Base-by-base conservation (phyloP, 2,329 filamentous ascomycete species). In the Botrytis sinoallii region DNA sequence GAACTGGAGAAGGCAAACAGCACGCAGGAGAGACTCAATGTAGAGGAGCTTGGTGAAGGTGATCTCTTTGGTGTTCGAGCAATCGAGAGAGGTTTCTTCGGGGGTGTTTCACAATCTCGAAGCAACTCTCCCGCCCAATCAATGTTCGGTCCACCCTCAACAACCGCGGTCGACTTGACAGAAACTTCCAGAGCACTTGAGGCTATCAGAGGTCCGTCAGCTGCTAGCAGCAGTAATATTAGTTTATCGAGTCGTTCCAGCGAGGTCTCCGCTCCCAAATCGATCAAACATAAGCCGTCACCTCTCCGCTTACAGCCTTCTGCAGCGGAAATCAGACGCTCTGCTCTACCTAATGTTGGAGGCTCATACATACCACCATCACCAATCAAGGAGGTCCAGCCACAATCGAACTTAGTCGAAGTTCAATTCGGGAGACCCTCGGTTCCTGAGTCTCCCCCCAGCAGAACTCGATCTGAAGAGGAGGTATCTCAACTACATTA, bases 11-110 rank as follows among this genome's bases (percentile, higher is more conserved):
- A 42, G 42, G 67, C 67, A 52, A 70, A 65, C n/a, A 73, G 61
- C 32, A 60, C 60, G 9, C 46, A 64, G 7, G 72, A 73, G 67
- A 71, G 44, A 32, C 60, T 71, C 22, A 71, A 73, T 29, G 18
- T 71, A 52, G 63, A 70, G 38, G 67, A 73, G 14, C 68, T 73
- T 22, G 72, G 66, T 55, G 67, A 71, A 65, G 72, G 68, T 18
- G 72, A 77, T 76, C 73, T 76, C 35, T 77, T 77, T 63, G 75
- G 75, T 46, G 66, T 77, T 35, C 63, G 75, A 73, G 75, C 75
- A n/a, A 73, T 77, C 38, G 74, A 77, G 29, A 59, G 65, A 38
- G 75, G 75, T 10, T 76, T 69, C 44, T 77, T 68, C 38, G 75
- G 75, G 12, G 75, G 75, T 25, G 75, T 77, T 18, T 60, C 75